Conservation (phyloP, 768 basidiomycete genomes). For the Collybia sordida region DNA sequence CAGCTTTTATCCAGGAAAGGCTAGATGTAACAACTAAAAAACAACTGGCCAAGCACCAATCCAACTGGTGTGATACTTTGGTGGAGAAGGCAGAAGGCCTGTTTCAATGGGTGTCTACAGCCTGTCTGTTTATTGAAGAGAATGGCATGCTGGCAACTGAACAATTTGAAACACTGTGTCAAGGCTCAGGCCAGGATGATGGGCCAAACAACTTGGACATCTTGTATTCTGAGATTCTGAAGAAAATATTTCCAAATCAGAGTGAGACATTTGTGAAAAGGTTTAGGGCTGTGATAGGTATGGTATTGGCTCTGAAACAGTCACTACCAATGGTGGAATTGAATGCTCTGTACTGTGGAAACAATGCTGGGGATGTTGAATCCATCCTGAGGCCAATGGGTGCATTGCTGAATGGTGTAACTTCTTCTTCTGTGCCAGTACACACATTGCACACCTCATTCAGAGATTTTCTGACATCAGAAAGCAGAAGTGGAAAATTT, state of each 20-base stretch:
- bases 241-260: background rate
- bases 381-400: background rate
- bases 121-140: background rate
- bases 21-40: background rate
- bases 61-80: background rate
- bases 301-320: background rate
- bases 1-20: background rate
- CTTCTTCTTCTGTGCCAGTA: background rate
- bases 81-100: background rate
- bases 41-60: background rate
- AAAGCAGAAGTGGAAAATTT: background rate
- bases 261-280: background rate
- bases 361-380: background rate
- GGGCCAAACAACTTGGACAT: background rate
- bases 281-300: background rate
- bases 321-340: background rate
- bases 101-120: background rate
- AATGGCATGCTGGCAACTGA: background rate
- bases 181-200: no score
- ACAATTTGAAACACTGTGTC: background rate
- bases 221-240: background rate
- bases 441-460: no score
- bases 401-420: background rate
- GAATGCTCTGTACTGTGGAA: background rate
- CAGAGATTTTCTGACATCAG: background rate